Evolutionary conservation across 305 asterid genomes (phyloP).

Genomic region (Lippia alba): DNA sequence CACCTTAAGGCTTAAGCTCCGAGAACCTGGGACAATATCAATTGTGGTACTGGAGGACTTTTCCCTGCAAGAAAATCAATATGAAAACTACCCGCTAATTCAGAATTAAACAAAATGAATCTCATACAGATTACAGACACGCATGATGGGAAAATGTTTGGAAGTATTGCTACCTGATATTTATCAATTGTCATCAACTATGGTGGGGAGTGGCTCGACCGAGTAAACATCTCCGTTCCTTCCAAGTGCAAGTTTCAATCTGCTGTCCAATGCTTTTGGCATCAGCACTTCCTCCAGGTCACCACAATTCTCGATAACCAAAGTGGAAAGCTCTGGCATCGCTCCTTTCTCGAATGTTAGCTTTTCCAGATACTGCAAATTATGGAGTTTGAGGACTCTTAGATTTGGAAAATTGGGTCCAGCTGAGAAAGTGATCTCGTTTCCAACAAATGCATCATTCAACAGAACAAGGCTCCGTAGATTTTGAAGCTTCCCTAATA

Average conservation of each 20-base stretch:
- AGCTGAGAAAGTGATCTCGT: not conserved
- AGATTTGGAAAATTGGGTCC: not conserved
- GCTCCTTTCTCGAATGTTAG: not conserved
- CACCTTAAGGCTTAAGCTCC: no score
- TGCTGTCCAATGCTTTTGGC: not conserved
- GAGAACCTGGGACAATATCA: no score
- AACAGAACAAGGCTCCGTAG: conserved; percentile 11
- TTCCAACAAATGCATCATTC: conserved; percentile 7
- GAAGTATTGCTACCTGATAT: not conserved
- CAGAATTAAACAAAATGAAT: no score
- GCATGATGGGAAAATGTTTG: no score
- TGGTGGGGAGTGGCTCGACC: not conserved
- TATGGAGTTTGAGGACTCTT: conserved; percentile 8
- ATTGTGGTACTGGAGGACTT: no score
- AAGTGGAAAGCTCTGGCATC: conserved; percentile 15
- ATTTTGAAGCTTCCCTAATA: conserved; percentile 2
- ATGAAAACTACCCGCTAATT: no score
- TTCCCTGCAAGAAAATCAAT: no score
- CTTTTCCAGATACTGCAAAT: conserved; percentile 12
- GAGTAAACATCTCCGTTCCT: not conserved
- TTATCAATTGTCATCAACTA: not conserved
- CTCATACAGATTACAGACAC: no score
- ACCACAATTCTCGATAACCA: not conserved
- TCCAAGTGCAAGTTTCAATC: not conserved
- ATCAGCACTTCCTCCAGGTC: not conserved